Evolutionary conservation across 352 stramenopile genomes (phyloP).

Genomic region (Pythium vanterpoolii): DNA sequence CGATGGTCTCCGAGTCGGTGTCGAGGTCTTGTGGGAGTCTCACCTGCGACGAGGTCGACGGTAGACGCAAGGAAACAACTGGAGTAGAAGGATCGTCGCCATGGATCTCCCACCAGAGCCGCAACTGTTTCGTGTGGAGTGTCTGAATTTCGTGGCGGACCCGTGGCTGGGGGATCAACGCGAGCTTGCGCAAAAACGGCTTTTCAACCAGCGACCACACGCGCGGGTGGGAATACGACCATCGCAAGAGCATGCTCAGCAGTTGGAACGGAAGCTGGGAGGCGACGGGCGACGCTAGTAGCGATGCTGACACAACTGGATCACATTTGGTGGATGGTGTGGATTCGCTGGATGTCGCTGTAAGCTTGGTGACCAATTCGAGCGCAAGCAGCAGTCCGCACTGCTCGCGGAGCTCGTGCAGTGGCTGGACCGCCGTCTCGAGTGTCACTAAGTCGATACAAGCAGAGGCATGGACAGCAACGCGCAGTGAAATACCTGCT

Average conservation of each 20-base stretch:
- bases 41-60: not conserved
- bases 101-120: constrained; percentile 29
- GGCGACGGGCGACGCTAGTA: constrained; percentile 35
- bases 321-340: too few relatives aligned
- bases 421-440: constrained; percentile 22
- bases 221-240: constrained; percentile 65
- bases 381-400: constrained; percentile 57
- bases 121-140: constrained; percentile 23
- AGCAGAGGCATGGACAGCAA: not conserved
- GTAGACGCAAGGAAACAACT: not conserved
- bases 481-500: not conserved
- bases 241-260: constrained; percentile 57
- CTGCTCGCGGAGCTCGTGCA: constrained; percentile 39
- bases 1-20: not conserved
- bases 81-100: not conserved
- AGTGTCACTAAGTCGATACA: not conserved
- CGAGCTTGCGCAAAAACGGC: constrained; percentile 49
- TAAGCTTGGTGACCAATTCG: constrained; percentile 35
- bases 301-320: too few relatives aligned
- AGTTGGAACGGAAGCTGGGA: constrained; percentile 64
- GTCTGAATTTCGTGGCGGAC: constrained; percentile 32
- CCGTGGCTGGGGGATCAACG: constrained; percentile 43
- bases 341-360: not conserved
- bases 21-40: not conserved
- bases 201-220: constrained; percentile 33